Percentiles rank a stretch among this genome's conserved stretches.
These are phyloP conservation scores for Pythium inflatum DNA, from an alignment of 352 stramenopile species.

Conservation along the genomic window DNA sequence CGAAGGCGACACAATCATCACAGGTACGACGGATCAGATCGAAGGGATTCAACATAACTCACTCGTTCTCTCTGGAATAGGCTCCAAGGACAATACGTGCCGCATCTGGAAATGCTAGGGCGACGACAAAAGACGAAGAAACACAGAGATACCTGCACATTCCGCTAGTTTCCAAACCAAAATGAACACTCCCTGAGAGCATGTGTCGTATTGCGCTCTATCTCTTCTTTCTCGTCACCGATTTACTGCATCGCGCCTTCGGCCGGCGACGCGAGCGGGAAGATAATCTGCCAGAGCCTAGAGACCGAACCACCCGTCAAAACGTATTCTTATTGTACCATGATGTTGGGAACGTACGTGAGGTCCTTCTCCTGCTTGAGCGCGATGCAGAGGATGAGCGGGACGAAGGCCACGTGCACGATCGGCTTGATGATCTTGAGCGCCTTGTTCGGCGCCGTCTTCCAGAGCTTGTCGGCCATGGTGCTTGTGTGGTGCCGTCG, in stretches of 20 bases:
- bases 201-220: too few relatives aligned
- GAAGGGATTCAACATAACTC: background rate
- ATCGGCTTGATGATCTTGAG: conserved; percentile 86
- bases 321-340: background rate
- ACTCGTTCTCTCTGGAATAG: conserved; percentile 23
- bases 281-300: conserved; percentile 75
- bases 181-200: too few relatives aligned
- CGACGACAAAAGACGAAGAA: too few relatives aligned
- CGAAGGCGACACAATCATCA: conserved; percentile 97
- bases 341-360: conserved; percentile 45
- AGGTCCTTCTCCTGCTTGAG: conserved; percentile 78
- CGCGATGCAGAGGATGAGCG: conserved; percentile 80
- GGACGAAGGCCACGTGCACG: conserved; percentile 82
- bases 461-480: conserved; percentile 71
- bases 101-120: conserved; percentile 81
- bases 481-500: too few relatives aligned
- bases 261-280: conserved; percentile 68
- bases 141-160: too few relatives aligned
- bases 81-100: conserved; percentile 87
- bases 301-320: conserved; percentile 7
- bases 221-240: background rate
- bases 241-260: conserved; percentile 53
- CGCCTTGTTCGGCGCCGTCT: conserved; percentile 72
- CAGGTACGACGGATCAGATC: conserved; percentile 58
- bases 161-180: too few relatives aligned